phyloP scores from a whole-genome alignment of 768 basidiomycete species.

The Tylopilus vinaceipallidus region DNA sequence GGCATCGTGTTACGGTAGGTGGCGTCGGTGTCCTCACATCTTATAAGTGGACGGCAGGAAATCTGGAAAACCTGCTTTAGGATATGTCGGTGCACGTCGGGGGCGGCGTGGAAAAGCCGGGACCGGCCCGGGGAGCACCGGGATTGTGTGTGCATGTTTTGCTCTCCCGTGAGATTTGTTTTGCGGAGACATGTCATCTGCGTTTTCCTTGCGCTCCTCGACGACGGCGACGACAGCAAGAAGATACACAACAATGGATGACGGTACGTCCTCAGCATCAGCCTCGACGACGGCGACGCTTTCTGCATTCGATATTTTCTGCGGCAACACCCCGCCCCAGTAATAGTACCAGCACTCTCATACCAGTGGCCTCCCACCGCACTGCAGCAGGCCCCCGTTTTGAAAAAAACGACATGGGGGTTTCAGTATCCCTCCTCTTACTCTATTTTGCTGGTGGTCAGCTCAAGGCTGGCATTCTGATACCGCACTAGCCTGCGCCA shows the following conservation, averaged over 20 bases:
- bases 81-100: background rate
- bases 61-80: background rate
- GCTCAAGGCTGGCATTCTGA: constrained; percentile 35
- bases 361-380: constrained; percentile 30
- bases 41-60: background rate
- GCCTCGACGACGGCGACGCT: constrained; percentile 60
- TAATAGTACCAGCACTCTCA: constrained; percentile 28
- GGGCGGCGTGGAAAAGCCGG: too few relatives aligned
- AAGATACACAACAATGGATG: constrained; percentile 47
- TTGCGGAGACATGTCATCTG: background rate
- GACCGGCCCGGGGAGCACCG: too few relatives aligned
- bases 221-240: constrained; percentile 23
- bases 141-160: constrained; percentile 26
- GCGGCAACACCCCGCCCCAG: constrained; percentile 34
- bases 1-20: constrained; percentile 15
- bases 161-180: background rate
- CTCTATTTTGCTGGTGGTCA: constrained; percentile 23
- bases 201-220: background rate
- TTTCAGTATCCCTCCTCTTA: constrained; percentile 18
- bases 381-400: constrained; percentile 30
- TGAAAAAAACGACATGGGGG: constrained; percentile 29
- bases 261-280: constrained; percentile 86
- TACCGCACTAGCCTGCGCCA: constrained; percentile 11
- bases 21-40: too few relatives aligned
- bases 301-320: constrained; percentile 44